Conservation (phyloP, 1,139 yeast species). For the Taphrina communis region DNA sequence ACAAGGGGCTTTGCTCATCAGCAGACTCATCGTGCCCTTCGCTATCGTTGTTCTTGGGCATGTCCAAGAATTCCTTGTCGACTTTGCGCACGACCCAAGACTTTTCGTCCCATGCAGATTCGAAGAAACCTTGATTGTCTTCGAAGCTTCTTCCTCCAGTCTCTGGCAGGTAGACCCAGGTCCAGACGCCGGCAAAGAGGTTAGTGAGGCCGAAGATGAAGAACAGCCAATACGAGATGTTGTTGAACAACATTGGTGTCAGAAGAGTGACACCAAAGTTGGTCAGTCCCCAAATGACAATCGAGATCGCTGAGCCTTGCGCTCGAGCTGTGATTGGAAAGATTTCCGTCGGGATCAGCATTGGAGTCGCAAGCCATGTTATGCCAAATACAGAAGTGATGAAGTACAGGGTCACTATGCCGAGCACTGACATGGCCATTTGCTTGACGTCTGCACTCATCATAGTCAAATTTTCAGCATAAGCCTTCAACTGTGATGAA, state of each 20-base stretch:
- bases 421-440: constrained; percentile 27
- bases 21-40: constrained; percentile 5
- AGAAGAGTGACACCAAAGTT: constrained; percentile 35
- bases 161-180: constrained; percentile 33
- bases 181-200: constrained; percentile 31
- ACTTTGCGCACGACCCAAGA: constrained; percentile 35
- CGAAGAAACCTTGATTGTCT: constrained; percentile 37
- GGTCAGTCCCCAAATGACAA: constrained; percentile 38
- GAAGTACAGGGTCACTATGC: constrained; percentile 26
- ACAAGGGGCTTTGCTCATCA: constrained; percentile 9
- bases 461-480: not conserved
- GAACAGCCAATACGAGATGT: constrained; percentile 29
- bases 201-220: constrained; percentile 29
- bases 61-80: constrained; percentile 33
- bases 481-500: not conserved
- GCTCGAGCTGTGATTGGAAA: constrained; percentile 39
- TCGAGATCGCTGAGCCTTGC: constrained; percentile 35
- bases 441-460: constrained; percentile 18
- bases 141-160: constrained; percentile 39
- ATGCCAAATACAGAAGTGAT: constrained; percentile 39
- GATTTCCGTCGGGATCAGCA: constrained; percentile 36
- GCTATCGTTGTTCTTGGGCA: constrained; percentile 7
- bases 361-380: constrained; percentile 34
- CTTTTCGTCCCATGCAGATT: constrained; percentile 31
- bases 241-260: constrained; percentile 38